phyloP scores from a whole-genome alignment of 371 early-diverging fungal species.

The Nematocida homosporus region DNA sequence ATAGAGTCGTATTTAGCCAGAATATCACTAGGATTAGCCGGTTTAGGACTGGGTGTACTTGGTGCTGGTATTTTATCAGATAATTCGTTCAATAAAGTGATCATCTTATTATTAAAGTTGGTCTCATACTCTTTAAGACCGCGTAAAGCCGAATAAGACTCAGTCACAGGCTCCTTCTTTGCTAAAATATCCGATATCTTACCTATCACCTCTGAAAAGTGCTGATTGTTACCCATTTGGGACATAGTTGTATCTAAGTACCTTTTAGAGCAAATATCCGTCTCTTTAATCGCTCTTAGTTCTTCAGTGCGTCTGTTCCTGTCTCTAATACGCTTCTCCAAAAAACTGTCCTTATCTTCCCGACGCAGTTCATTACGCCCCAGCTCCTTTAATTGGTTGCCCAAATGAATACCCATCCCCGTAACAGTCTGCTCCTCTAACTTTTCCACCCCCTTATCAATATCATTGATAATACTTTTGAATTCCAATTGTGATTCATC shows the following conservation, averaged over 20 bases:
- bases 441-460: conserved; percentile 8
- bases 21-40: not conserved
- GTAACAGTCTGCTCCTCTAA: conserved; percentile 30
- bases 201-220: conserved; percentile 12
- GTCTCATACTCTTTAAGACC: conserved; percentile 31
- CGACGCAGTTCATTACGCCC: too few species aligned
- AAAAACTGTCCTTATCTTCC: conserved; percentile 14
- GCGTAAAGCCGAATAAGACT: not conserved
- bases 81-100: conserved; percentile 36
- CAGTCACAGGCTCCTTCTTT: not conserved
- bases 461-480: conserved; percentile 48
- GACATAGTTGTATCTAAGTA: not conserved
- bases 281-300: conserved; percentile 22
- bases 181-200: conserved; percentile 36
- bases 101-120: conserved; percentile 38
- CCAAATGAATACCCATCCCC: conserved; percentile 23
- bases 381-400: conserved; percentile 1
- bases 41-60: not conserved
- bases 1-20: not conserved
- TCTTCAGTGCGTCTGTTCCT: conserved; percentile 29
- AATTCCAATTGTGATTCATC: conserved; percentile 34
- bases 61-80: conserved; percentile 19
- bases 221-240: not conserved
- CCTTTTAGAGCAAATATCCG: not conserved
- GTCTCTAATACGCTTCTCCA: conserved; percentile 19